Percentiles rank a stretch among this genome's conserved stretches.
These are phyloP conservation scores for Crithidia brevicula DNA, from an alignment of 208 protist species.

Conservation along the genomic window DNA sequence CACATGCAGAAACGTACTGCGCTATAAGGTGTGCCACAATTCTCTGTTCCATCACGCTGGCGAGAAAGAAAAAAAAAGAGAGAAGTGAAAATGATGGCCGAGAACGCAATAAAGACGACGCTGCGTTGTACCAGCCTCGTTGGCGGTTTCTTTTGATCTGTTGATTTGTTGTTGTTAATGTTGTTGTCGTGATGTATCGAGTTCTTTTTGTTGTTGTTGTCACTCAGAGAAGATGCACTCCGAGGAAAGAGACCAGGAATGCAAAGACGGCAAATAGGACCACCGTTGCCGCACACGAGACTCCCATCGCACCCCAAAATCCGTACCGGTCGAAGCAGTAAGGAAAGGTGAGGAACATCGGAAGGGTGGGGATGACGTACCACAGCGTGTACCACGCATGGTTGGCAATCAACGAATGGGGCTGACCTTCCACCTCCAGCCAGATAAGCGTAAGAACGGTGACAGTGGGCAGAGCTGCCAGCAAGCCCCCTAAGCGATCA, in stretches of 20 bases:
- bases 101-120: too few relatives aligned
- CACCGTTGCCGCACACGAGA: constrained; percentile 8
- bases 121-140: too few relatives aligned
- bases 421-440: constrained; percentile 37
- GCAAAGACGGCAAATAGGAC: constrained; percentile 19
- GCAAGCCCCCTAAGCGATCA: constrained; percentile 38
- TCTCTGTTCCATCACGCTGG: too few relatives aligned
- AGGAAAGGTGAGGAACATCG: constrained; percentile 34
- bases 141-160: too few relatives aligned
- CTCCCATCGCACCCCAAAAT: constrained; percentile 20
- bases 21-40: too few relatives aligned
- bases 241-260: constrained; percentile 8
- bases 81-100: too few relatives aligned
- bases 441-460: constrained; percentile 36
- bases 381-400: constrained; percentile 42
- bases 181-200: too few relatives aligned
- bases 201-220: too few relatives aligned
- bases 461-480: constrained; percentile 32
- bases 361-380: constrained; percentile 38
- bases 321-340: constrained; percentile 26
- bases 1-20: too few relatives aligned
- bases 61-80: too few relatives aligned
- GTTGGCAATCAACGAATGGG: constrained; percentile 20
- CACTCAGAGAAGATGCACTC: constrained; percentile 19
- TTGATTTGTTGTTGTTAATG: too few relatives aligned